Percentiles rank a stretch among this genome's conserved stretches.
These are phyloP conservation scores for Rozella allomycis DNA, from an alignment of 371 early-diverging fungal genomes.

Conservation along the genomic window DNA sequence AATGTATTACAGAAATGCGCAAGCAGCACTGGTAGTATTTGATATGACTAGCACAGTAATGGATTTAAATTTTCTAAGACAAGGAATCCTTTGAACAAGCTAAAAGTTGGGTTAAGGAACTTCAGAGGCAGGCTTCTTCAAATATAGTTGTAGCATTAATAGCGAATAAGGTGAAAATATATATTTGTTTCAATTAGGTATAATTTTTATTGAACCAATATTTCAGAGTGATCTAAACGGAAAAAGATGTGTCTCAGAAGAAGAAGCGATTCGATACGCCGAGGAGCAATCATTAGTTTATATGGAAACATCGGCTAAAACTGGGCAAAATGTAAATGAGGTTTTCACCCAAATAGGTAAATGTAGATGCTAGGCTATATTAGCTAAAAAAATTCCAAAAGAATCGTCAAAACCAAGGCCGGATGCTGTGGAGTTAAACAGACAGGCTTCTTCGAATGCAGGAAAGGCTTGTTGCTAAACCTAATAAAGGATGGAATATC, in stretches of 20 bases:
- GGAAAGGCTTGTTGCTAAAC: too few relatives aligned
- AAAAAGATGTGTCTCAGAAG: constrained; percentile 3
- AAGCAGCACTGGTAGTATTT: constrained; percentile 35
- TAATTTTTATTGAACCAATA: too few relatives aligned
- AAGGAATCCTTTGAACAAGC: constrained; percentile 84
- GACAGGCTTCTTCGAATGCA: too few relatives aligned
- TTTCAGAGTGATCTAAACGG: background rate
- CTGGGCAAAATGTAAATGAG: constrained; percentile 9
- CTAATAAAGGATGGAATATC: too few relatives aligned
- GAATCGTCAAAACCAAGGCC: background rate
- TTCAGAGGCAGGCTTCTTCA: constrained; percentile 83
- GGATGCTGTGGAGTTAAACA: too few relatives aligned
- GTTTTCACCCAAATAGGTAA: constrained; percentile 4
- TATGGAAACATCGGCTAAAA: constrained; percentile 15
- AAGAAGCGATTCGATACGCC: constrained; percentile 9
- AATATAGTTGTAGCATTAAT: constrained; percentile 89
- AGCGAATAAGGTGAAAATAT: constrained; percentile 19
- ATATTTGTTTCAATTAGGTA: too few relatives aligned
- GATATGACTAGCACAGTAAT: constrained; percentile 71
- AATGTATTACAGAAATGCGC: constrained; percentile 23
- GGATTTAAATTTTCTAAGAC: constrained; percentile 1
- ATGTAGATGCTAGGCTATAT: background rate
- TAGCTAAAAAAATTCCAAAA: constrained; percentile 1
- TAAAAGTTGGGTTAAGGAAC: constrained; percentile 93
- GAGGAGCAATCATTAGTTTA: constrained; percentile 6